Evolutionary conservation across 2,329 filamentous ascomycete species (phyloP).

Genomic region (Tolypocladium inflatum): DNA sequence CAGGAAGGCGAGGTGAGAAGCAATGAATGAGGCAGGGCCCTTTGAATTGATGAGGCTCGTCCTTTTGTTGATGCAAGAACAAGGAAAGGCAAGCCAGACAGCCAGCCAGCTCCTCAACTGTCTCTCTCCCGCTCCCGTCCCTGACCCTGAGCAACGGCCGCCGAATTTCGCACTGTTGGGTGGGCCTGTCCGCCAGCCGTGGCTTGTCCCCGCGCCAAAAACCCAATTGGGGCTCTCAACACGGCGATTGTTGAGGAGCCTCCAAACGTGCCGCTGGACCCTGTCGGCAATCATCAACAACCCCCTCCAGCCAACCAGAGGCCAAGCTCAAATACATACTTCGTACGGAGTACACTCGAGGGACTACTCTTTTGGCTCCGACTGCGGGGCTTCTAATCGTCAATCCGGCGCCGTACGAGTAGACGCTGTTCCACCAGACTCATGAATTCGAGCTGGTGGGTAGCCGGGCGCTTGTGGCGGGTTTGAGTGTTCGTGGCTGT

Average conservation of each 20-base stretch:
- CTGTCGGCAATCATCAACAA: background rate
- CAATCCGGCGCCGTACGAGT: too few species aligned
- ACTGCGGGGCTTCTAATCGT: too few species aligned
- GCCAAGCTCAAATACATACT: background rate
- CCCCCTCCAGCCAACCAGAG: background rate
- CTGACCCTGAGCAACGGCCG: background rate
- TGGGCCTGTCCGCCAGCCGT: background rate
- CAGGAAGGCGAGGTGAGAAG: too few species aligned
- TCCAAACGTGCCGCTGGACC: background rate
- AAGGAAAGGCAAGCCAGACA: background rate
- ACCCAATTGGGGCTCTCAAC: constrained; percentile 3
- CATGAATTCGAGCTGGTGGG: too few species aligned
- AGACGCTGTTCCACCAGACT: too few species aligned
- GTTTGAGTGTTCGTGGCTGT: too few species aligned
- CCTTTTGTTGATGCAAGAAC: background rate
- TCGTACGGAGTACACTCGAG: too few species aligned
- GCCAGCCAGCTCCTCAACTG: background rate
- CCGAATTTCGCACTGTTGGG: background rate
- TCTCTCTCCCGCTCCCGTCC: background rate
- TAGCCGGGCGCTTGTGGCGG: too few species aligned
- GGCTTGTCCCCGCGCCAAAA: constrained; percentile 1
- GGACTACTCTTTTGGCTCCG: too few species aligned
- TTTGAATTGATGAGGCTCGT: background rate
- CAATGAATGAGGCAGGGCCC: background rate
- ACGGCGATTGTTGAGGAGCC: constrained; percentile 2